Evolutionary conservation across 192 early-diverging fungal species (phyloP).

Genomic region (Coemansia sp.): DNA sequence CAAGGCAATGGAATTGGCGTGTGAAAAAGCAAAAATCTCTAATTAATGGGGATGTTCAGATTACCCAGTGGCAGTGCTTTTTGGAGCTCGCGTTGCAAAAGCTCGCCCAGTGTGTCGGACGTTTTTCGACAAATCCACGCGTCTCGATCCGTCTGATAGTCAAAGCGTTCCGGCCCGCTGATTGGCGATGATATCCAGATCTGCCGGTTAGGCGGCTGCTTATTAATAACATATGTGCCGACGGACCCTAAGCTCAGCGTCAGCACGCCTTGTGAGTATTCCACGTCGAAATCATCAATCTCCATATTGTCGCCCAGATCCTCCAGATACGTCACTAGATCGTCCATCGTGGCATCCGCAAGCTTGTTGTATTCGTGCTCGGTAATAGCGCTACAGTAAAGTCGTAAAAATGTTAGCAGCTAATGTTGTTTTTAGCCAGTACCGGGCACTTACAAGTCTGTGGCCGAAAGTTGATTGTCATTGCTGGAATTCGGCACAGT

Average conservation of each 20-base stretch:
- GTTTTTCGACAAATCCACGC: conserved; percentile 79
- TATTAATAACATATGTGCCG: conserved; percentile 96
- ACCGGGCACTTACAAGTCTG: too few relatives aligned
- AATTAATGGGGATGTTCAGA: conserved; percentile 47
- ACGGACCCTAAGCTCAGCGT: conserved; percentile 72
- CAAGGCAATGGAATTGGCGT: too few relatives aligned
- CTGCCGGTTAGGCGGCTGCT: conserved; percentile 97
- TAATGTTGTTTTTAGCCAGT: too few relatives aligned
- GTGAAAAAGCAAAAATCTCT: conserved; percentile 1
- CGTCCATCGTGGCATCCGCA: conserved; percentile 62
- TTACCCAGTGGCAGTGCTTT: conserved; percentile 45
- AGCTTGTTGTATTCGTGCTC: conserved; percentile 61
- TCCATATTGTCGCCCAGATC: conserved; percentile 69
- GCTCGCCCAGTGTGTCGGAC: conserved; percentile 61
- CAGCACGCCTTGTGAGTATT: conserved; percentile 84
- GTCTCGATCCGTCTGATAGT: conserved; percentile 59
- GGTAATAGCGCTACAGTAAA: conserved; percentile 46
- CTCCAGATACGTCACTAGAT: conserved; percentile 71
- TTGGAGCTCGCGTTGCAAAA: conserved; percentile 69
- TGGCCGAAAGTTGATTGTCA: too few relatives aligned
- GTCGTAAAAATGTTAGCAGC: too few relatives aligned
- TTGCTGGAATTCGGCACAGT: neutral
- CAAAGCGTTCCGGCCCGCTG: conserved; percentile 85
- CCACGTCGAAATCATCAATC: conserved; percentile 71
- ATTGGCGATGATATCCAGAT: conserved; percentile 95